Percentiles rank a stretch among this genome's conserved stretches.
phyloP scores from a whole-genome alignment of 331 rosid genomes.

The Ulmus americana region DNA sequence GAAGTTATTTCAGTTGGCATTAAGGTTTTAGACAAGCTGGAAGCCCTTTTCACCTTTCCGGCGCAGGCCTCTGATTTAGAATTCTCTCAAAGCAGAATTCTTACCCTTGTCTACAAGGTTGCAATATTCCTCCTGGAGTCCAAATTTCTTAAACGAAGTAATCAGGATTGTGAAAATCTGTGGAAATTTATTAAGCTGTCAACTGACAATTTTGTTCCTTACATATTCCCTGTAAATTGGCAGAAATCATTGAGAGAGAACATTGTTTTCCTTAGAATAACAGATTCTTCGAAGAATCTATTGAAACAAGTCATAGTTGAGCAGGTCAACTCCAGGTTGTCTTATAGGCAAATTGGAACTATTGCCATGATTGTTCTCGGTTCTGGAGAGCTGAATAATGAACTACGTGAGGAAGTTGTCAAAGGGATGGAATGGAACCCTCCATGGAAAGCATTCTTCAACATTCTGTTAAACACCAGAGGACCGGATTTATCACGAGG shows the following conservation, averaged over 20 bases:
- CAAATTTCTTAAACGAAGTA: constrained; percentile 6
- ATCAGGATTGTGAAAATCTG: constrained; percentile 11
- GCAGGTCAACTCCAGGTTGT: constrained; percentile 13
- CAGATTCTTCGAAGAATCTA: constrained; percentile 25
- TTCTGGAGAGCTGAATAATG: constrained; percentile 14
- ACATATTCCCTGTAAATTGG: constrained; percentile 39
- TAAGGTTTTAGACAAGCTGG: constrained; percentile 39
- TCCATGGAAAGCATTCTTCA: constrained; percentile 47
- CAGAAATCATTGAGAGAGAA: constrained; percentile 26
- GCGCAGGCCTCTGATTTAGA: background rate
- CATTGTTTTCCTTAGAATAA: constrained; percentile 35
- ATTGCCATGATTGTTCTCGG: constrained; percentile 44
- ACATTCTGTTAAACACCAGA: constrained; percentile 16
- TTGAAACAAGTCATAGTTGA: constrained; percentile 26
- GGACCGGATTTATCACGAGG: background rate
- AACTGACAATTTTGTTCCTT: background rate
- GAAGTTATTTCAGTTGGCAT: constrained; percentile 43
- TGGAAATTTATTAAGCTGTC: constrained; percentile 18
- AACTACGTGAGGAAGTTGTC: constrained; percentile 12
- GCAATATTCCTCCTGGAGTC: constrained; percentile 5
- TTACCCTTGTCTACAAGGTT: constrained; percentile 17
- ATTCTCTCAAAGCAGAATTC: background rate
- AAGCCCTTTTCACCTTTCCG: constrained; percentile 27
- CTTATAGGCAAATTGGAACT: constrained; percentile 50
- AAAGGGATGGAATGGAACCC: constrained; percentile 10